A percentile compares a stretch with the other conserved stretches of the same genome.
Conservation (phyloP, 306 rosid species). For the Vachellia pachyceras region DNA sequence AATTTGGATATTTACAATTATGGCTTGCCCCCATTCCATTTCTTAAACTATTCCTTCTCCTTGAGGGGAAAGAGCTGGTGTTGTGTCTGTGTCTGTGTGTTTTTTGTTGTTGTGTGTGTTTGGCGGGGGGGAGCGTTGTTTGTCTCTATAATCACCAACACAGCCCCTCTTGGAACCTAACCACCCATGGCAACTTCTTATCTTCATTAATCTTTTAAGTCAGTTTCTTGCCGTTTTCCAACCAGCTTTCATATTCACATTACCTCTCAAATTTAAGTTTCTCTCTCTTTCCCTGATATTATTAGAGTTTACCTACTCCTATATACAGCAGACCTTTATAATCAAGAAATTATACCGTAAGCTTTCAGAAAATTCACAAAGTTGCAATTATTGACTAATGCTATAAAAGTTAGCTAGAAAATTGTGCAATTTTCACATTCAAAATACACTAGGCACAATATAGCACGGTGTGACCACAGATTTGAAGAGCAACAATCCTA, state of each 20-base stretch:
- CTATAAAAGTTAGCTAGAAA: neutral
- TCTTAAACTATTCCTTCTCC: neutral
- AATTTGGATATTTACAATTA: conserved; percentile 8
- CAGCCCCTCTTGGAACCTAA: neutral
- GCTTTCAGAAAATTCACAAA: conserved; percentile 14
- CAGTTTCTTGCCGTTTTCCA: neutral
- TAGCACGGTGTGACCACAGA: conserved; percentile 13
- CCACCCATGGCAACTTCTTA: neutral
- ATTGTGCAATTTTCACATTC: neutral
- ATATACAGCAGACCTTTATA: neutral
- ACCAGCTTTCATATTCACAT: neutral
- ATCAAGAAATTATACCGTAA: neutral
- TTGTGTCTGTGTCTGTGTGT: too few species aligned
- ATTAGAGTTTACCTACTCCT: neutral
- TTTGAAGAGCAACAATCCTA: neutral
- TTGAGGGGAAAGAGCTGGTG: neutral
- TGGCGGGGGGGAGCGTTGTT: neutral
- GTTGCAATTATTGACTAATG: neutral
- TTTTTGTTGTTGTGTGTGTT: too few species aligned
- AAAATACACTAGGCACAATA: conserved; percentile 16
- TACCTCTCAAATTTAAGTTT: neutral
- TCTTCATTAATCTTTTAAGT: neutral
- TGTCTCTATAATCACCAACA: neutral
- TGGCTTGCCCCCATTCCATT: conserved; percentile 24
- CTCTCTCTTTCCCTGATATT: neutral